phyloP scores from a whole-genome alignment of 805 yeast genomes.

The Grigorovia jiainica region DNA sequence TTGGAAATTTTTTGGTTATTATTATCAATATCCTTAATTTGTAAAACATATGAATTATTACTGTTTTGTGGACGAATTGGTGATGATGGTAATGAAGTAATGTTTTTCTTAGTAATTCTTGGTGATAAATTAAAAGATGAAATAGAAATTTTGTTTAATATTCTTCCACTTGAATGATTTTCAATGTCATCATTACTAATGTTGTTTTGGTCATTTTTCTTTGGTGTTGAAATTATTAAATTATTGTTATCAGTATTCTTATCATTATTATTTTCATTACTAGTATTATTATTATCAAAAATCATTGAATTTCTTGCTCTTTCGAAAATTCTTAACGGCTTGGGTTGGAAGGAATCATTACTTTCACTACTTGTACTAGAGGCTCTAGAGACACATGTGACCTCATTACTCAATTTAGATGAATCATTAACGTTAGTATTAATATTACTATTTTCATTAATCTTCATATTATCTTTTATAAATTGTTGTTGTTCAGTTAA shows the following conservation, averaged over 20 bases:
- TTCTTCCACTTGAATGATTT: too few species aligned
- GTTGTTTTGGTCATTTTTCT: too few species aligned
- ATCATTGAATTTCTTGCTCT: slow-evolving; percentile 7
- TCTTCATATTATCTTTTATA: background rate
- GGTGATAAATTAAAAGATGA: background rate
- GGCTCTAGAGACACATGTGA: background rate
- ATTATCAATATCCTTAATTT: too few species aligned
- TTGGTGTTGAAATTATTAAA: background rate
- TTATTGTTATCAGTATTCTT: background rate
- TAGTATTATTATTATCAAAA: background rate
- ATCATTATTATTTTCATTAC: background rate
- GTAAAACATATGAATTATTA: too few species aligned
- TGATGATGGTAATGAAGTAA: slow-evolving; percentile 13
- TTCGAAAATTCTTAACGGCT: slow-evolving; percentile 21
- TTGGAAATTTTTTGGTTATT: slow-evolving; percentile 1
- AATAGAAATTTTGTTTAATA: too few species aligned
- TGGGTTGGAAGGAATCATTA: slow-evolving; percentile 15
- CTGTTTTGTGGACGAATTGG: slow-evolving; percentile 7
- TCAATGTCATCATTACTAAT: too few species aligned
- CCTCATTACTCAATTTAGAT: too few species aligned
- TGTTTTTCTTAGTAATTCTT: too few species aligned
- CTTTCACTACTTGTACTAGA: slow-evolving; percentile 6
- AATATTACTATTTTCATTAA: background rate
- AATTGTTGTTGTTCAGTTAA: slow-evolving; percentile 9
- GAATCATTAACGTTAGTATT: background rate